Evolutionary conservation across 768 basidiomycete species (phyloP).

Genomic region (Clavulina sp.): DNA sequence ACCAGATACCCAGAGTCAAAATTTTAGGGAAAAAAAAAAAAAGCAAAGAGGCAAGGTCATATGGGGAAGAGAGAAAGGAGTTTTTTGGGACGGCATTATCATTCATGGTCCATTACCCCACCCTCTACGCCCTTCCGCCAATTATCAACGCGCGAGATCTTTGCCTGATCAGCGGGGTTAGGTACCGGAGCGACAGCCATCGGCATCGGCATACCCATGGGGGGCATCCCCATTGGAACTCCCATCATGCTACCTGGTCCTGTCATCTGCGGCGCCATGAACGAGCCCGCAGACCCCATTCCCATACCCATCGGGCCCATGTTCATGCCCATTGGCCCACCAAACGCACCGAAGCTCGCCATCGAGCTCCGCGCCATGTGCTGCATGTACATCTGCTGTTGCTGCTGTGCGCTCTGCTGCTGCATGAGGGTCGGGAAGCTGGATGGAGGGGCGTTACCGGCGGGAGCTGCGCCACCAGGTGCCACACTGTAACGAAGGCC

Average conservation of each 20-base stretch:
- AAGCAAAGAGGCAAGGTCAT: not conserved
- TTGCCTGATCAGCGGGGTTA: not conserved
- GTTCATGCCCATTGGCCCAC: too few relatives aligned
- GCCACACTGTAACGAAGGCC: conserved; percentile 6
- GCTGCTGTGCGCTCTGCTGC: conserved; percentile 49
- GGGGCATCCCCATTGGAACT: not conserved
- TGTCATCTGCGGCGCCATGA: not conserved
- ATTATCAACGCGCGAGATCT: not conserved
- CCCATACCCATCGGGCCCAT: too few relatives aligned
- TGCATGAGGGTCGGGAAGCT: conserved; percentile 28
- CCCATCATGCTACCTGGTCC: not conserved
- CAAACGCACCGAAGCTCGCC: not conserved
- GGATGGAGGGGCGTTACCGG: conserved; percentile 9
- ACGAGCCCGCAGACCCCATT: not conserved
- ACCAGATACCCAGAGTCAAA: too few relatives aligned
- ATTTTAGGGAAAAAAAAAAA: not conserved
- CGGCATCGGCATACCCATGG: not conserved
- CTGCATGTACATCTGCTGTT: conserved; percentile 8
- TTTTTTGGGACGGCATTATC: too few relatives aligned
- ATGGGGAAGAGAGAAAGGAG: too few relatives aligned
- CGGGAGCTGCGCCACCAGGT: conserved; percentile 1
- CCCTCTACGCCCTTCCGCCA: not conserved
- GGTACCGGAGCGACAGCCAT: not conserved
- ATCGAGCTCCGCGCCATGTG: conserved; percentile 3
- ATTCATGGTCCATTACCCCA: not conserved